These are phyloP conservation scores for Pythium graminicola DNA, from an alignment of 352 stramenopile genomes.

Conservation along the genomic window DNA sequence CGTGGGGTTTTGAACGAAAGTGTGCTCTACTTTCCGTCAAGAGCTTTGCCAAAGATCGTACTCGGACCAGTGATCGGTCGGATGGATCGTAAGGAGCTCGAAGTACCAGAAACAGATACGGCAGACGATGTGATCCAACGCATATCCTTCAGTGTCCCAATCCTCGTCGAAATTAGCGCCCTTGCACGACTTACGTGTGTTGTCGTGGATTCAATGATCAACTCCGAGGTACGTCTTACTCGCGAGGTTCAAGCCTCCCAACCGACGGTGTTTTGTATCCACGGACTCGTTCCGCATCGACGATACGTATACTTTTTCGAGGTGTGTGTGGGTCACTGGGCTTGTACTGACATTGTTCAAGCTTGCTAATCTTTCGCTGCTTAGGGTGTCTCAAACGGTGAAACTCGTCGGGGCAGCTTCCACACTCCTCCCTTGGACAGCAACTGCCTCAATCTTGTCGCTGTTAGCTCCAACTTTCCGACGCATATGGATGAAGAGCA, in stretches of 20 bases:
- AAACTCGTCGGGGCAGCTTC: conserved; percentile 47
- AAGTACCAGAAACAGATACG: not conserved
- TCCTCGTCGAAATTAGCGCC: conserved; percentile 65
- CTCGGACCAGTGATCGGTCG: conserved; percentile 55
- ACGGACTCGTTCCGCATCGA: conserved; percentile 37
- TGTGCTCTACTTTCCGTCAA: conserved; percentile 45
- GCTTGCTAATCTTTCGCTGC: not conserved
- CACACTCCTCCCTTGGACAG: conserved; percentile 37
- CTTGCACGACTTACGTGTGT: conserved; percentile 47
- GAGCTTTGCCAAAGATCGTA: conserved; percentile 30
- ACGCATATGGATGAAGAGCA: conserved; percentile 47
- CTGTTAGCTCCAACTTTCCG: conserved; percentile 63
- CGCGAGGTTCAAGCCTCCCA: conserved; percentile 26
- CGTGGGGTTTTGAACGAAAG: conserved; percentile 44
- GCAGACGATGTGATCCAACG: not conserved
- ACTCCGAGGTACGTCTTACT: conserved; percentile 36
- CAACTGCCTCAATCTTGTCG: conserved; percentile 39
- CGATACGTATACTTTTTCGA: conserved; percentile 70
- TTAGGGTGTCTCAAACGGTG: conserved; percentile 50
- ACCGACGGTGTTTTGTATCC: conserved; percentile 44
- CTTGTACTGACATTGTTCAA: not conserved
- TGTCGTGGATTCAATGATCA: conserved; percentile 53
- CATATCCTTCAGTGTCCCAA: conserved; percentile 28
- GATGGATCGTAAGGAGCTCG: conserved; percentile 23
- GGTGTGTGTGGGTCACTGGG: conserved; percentile 15